These are phyloP conservation scores for Zygotorulaspora mrakii DNA, from an alignment of 1,139 yeast species.

Conservation along the genomic window DNA sequence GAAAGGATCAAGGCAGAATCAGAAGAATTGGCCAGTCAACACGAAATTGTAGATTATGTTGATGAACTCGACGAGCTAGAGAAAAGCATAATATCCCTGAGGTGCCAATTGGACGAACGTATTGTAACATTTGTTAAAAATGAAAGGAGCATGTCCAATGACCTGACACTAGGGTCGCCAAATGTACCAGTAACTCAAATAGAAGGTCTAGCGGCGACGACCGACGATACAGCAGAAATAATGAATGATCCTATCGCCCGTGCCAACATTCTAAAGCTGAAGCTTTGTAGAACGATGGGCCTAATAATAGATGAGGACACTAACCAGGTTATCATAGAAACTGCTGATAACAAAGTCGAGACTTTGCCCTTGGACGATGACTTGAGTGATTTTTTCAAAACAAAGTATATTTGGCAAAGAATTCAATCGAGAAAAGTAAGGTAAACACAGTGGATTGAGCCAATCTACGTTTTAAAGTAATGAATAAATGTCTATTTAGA, in stretches of 20 bases:
- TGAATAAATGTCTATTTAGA: constrained; percentile 2
- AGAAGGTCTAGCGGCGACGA: constrained; percentile 9
- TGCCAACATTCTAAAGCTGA: constrained; percentile 28
- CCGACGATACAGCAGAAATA: constrained; percentile 11
- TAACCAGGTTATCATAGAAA: constrained; percentile 29
- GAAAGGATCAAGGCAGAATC: constrained; percentile 17
- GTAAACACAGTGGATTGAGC: neutral
- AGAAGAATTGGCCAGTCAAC: constrained; percentile 16
- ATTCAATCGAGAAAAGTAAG: constrained; percentile 9
- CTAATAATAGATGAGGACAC: constrained; percentile 30
- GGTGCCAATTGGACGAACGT: constrained; percentile 22
- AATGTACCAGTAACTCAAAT: neutral
- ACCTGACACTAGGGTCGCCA: neutral
- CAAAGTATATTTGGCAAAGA: constrained; percentile 34
- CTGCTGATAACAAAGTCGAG: constrained; percentile 22
- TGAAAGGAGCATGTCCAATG: constrained; percentile 6
- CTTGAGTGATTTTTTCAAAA: constrained; percentile 28
- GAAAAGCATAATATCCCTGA: constrained; percentile 15
- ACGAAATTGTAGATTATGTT: constrained; percentile 17
- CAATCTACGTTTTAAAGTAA: constrained; percentile 1
- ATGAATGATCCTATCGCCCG: constrained; percentile 22
- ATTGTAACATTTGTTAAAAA: constrained; percentile 19
- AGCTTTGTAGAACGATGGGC: constrained; percentile 33
- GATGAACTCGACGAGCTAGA: constrained; percentile 29
- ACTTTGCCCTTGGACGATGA: constrained; percentile 28